Evolutionary conservation across 78 protist species (phyloP).

Genomic region (Emiliania huxleyi): DNA sequence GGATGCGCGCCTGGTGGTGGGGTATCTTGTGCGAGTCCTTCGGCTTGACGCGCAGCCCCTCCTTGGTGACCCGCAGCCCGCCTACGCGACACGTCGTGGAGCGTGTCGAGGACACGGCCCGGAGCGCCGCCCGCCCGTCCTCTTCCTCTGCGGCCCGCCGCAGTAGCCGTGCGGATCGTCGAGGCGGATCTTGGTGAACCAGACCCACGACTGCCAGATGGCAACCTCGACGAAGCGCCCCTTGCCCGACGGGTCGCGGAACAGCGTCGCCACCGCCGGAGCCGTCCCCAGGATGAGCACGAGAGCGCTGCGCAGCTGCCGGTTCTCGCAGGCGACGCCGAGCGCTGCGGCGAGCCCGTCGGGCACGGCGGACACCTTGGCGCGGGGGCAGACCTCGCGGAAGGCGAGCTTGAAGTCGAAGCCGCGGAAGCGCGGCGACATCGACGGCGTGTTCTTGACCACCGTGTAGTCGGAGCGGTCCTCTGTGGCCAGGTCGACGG

Average conservation of each 20-base stretch:
- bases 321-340: conserved; percentile 21
- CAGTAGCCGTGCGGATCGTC: conserved; percentile 32
- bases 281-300: conserved; percentile 38
- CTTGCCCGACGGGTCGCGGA: conserved; percentile 34
- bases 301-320: conserved; percentile 1
- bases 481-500: not conserved
- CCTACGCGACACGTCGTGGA: too few species aligned
- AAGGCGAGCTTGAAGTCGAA: conserved; percentile 26
- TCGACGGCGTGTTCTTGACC: conserved; percentile 41
- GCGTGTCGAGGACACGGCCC: too few species aligned
- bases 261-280: conserved; percentile 37
- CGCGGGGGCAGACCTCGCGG: not conserved
- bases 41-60: not conserved
- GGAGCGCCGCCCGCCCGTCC: too few species aligned
- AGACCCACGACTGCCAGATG: conserved; percentile 49
- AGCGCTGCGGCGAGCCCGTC: conserved; percentile 37
- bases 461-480: not conserved
- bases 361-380: conserved; percentile 24
- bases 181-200: conserved; percentile 41
- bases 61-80: not conserved
- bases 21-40: not conserved
- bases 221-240: conserved; percentile 25
- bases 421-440: conserved; percentile 17
- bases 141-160: too few species aligned
- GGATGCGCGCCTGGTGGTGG: conserved; percentile 39